A percentile compares a stretch with the other conserved stretches of the same genome.
Conservation (phyloP, 192 early-diverging fungal genomes). For the Rhizophagus clarus region DNA sequence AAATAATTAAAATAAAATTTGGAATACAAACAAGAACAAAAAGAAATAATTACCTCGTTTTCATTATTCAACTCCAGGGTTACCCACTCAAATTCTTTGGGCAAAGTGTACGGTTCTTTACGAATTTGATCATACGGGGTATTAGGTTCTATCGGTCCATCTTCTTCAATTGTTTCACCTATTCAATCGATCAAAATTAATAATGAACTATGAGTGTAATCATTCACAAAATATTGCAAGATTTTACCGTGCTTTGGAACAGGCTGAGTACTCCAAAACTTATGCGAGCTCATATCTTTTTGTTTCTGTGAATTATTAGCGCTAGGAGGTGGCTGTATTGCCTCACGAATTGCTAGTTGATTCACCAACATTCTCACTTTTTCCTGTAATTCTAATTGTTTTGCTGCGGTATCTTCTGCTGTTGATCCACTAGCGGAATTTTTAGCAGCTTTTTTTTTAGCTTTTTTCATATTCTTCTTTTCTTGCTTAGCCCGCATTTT, state of each 20-base stretch:
- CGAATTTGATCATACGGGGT: constrained; percentile 76
- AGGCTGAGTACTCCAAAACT: constrained; percentile 98
- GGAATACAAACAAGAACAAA: background rate
- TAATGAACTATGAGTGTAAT: background rate
- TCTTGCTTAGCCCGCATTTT: constrained; percentile 24
- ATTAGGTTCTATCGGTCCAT: constrained; percentile 84
- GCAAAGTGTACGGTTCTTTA: constrained; percentile 79
- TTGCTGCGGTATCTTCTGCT: background rate
- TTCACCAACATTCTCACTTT: constrained; percentile 22
- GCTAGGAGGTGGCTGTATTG: background rate
- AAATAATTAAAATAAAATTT: background rate
- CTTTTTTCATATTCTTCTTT: constrained; percentile 25
- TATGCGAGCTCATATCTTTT: constrained; percentile 50
- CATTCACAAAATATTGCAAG: background rate
- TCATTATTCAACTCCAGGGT: constrained; percentile 77
- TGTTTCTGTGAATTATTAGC: background rate
- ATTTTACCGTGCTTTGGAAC: constrained; percentile 75
- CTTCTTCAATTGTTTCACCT: constrained; percentile 70
- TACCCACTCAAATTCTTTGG: constrained; percentile 91
- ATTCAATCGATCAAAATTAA: background rate
- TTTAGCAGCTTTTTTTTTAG: constrained; percentile 30
- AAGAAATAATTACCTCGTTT: constrained; percentile 54
- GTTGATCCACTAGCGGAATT: background rate
- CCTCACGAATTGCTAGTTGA: constrained; percentile 23
- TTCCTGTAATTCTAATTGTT: constrained; percentile 27